Percentiles rank a stretch among this genome's conserved stretches.
Conservation (phyloP, 208 protist species). For the Naegleria fowleri region DNA sequence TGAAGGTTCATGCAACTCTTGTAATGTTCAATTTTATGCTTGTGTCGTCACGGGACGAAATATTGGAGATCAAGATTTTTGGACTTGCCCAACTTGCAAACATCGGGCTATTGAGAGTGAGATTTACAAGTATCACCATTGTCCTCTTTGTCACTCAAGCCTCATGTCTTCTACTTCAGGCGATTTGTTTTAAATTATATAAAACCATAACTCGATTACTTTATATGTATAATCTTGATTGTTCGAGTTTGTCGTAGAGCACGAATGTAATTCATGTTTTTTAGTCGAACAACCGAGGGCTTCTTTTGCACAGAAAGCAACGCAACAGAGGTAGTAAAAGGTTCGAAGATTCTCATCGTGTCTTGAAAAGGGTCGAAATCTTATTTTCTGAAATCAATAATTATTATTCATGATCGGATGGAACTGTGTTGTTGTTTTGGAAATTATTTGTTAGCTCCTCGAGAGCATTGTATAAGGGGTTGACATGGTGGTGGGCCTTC, state of each 20-base stretch:
- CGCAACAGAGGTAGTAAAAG: too few relatives aligned
- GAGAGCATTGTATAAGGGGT: not conserved
- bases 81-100: constrained; percentile 70
- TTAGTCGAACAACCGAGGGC: too few relatives aligned
- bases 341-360: too few relatives aligned
- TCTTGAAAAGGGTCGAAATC: too few relatives aligned
- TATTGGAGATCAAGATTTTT: constrained; percentile 61
- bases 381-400: too few relatives aligned
- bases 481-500: not conserved
- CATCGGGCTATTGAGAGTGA: constrained; percentile 67
- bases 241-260: too few relatives aligned
- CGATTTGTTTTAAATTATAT: not conserved
- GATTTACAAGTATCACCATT: constrained; percentile 65
- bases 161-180: not conserved
- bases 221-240: too few relatives aligned
- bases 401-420: too few relatives aligned
- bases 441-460: too few relatives aligned
- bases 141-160: constrained; percentile 75
- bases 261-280: too few relatives aligned
- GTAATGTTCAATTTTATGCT: constrained; percentile 65
- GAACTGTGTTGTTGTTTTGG: too few relatives aligned
- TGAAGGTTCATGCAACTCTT: constrained; percentile 65
- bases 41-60: constrained; percentile 74
- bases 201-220: not conserved
- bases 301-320: too few relatives aligned